These are phyloP conservation scores for Rhodotorula mucilaginosa DNA, from an alignment of 1,284 basidiomycete species.

Conservation along the genomic window DNA sequence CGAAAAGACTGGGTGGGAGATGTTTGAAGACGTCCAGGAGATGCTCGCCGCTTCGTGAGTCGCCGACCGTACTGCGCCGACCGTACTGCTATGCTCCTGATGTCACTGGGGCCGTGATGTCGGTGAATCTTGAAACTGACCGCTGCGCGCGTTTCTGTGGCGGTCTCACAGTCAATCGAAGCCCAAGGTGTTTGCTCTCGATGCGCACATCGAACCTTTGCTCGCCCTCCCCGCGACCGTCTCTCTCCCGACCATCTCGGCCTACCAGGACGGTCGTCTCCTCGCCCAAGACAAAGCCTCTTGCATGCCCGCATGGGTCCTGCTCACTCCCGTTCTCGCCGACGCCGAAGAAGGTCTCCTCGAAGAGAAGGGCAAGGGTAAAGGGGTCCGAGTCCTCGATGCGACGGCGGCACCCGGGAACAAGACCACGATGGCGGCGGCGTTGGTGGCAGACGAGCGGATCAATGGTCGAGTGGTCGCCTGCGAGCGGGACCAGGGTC, in stretches of 20 bases:
- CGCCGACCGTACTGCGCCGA: no score
- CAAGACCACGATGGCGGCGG: constrained; percentile 91
- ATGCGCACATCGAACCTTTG: constrained; percentile 66
- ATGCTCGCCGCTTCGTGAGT: constrained; percentile 36
- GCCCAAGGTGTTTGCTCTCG: constrained; percentile 65
- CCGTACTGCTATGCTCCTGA: no score
- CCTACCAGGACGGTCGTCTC: constrained; percentile 71
- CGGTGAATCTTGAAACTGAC: no score
- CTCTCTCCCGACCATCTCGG: constrained; percentile 35
- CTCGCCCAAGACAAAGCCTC: constrained; percentile 97
- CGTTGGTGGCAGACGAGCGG: constrained; percentile 63
- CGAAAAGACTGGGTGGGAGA: constrained; percentile 41
- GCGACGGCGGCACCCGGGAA: constrained; percentile 97
- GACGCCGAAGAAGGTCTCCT: constrained; percentile 40
- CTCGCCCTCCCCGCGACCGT: constrained; percentile 56
- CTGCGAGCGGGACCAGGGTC: constrained; percentile 75
- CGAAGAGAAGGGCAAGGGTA: constrained; percentile 10
- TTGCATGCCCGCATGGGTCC: constrained; percentile 86
- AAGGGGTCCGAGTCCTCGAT: constrained; percentile 65
- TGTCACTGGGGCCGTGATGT: no score
- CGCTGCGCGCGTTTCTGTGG: no score
- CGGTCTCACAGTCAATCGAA: constrained; percentile 35
- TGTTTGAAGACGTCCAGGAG: constrained; percentile 33
- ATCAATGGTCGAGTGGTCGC: constrained; percentile 74
- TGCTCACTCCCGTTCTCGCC: constrained; percentile 55